Base-by-base conservation (phyloP, 495 filamentous ascomycete genomes). In the Hyaloscypha hepaticicola region DNA sequence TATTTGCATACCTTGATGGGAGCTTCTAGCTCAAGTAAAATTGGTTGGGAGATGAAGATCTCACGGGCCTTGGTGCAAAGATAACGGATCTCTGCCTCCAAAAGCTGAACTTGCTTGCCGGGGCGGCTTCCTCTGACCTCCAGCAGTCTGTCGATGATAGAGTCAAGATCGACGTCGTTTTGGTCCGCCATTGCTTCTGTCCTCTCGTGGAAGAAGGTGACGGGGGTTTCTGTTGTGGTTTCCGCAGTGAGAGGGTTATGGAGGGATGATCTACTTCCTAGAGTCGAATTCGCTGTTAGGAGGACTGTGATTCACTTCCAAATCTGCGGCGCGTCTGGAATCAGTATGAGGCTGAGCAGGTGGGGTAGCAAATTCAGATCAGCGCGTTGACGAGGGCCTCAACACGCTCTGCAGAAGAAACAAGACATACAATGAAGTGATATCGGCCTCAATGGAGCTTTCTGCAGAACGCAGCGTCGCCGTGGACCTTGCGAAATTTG, bases 21-120 rank as follows among this genome's bases (percentile, higher is more conserved):
- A 67, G 95, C 95, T 74, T 99, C 95, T 49, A 99, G 86, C 82
- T 99, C 95, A 60, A 99, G 85, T 67, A 99, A 80, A 72, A 99
- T 99, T 64, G 95, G 95, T 84, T 99, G 95, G 60, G 93, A 97
- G 78, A 99, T 99, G 83, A 99, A 99, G 71, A 99, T 99, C 79
- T 99, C 95, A 65, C 95, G 90, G 45, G 95, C 93, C 82, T 98
- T 99, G 71, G 95, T 97, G 86, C 95, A 99, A 67, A 99, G 87
- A 81, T 87, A 97, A 72, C 95, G 91, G 69, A 99, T 99, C 82
- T 99, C 96, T 60, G 91, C 88, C 76, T 99, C 95, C 67, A 97
- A 81, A 66, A 99, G 86, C 78, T 99, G 95, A 48, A 99, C 96
- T 79, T 98, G 95, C 81, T 99, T 99, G 67, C 95, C 95, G 59